Evolutionary conservation across 129 eudicot genomes (phyloP).

Genomic region (Pittosporum tobira): DNA sequence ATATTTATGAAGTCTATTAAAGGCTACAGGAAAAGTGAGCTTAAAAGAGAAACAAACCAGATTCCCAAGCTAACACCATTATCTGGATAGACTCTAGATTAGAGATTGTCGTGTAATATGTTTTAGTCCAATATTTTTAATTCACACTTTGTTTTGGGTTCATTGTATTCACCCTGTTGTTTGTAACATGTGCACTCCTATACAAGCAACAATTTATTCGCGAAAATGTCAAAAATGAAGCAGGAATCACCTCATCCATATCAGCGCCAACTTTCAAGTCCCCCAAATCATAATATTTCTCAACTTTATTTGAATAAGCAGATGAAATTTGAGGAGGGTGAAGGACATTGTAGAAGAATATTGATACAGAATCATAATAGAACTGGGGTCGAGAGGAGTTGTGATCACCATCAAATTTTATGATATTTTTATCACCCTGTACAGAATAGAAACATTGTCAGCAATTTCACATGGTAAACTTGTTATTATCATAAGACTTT

Average conservation of each 20-base stretch:
- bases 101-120: too few species aligned
- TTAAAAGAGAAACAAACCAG: too few species aligned
- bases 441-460: constrained; percentile 17
- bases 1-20: background rate
- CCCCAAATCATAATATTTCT: constrained; percentile 65
- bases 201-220: background rate
- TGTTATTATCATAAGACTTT: constrained; percentile 9
- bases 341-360: constrained; percentile 82
- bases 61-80: too few species aligned
- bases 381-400: constrained; percentile 88
- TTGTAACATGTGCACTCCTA: too few species aligned
- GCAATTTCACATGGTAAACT: constrained; percentile 10
- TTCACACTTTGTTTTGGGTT: too few species aligned
- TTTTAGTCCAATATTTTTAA: too few species aligned
- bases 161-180: too few species aligned
- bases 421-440: constrained; percentile 89
- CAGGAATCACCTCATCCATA: constrained; percentile 62
- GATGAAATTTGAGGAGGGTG: constrained; percentile 65
- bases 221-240: constrained; percentile 8
- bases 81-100: too few species aligned
- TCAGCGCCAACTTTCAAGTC: constrained; percentile 54
- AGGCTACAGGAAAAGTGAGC: background rate
- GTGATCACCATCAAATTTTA: constrained; percentile 94
- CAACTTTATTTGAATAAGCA: constrained; percentile 39
- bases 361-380: constrained; percentile 77